These are phyloP conservation scores for Sisymbrium irio DNA, from an alignment of 345 rosid genomes.

Conservation along the genomic window DNA sequence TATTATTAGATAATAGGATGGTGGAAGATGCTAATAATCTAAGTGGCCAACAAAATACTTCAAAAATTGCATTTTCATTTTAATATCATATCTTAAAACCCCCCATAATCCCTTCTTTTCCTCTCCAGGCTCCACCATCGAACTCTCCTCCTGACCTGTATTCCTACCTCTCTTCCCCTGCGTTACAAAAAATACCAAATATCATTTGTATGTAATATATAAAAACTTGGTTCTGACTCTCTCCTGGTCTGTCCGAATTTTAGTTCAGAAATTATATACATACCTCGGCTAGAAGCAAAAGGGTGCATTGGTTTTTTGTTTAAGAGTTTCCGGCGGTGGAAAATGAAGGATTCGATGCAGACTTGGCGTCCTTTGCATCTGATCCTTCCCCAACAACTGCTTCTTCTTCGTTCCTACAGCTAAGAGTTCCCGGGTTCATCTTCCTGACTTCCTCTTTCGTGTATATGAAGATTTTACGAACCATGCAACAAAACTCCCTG, in stretches of 20 bases:
- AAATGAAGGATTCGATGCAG: conserved; percentile 30
- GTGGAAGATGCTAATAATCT: conserved; percentile 30
- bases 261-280: background rate
- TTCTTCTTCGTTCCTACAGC: conserved; percentile 45
- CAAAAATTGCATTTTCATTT: conserved; percentile 31
- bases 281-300: conserved; percentile 21
- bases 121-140: conserved; percentile 20
- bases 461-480: conserved; percentile 57
- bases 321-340: conserved; percentile 39
- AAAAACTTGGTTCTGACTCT: background rate
- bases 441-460: conserved; percentile 78
- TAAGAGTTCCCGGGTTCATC: conserved; percentile 59
- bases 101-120: background rate
- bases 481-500: conserved; percentile 87
- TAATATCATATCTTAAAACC: conserved; percentile 15
- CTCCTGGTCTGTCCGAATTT: background rate
- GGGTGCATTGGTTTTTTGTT: background rate
- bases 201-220: background rate
- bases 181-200: background rate
- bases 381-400: conserved; percentile 33
- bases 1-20: conserved; percentile 15
- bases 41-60: conserved; percentile 28
- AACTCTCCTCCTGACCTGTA: background rate
- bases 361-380: conserved; percentile 45
- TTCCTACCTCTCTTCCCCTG: background rate